Conservation (phyloP, 1,284 basidiomycete species). For the Nidula niveotomentosa region DNA sequence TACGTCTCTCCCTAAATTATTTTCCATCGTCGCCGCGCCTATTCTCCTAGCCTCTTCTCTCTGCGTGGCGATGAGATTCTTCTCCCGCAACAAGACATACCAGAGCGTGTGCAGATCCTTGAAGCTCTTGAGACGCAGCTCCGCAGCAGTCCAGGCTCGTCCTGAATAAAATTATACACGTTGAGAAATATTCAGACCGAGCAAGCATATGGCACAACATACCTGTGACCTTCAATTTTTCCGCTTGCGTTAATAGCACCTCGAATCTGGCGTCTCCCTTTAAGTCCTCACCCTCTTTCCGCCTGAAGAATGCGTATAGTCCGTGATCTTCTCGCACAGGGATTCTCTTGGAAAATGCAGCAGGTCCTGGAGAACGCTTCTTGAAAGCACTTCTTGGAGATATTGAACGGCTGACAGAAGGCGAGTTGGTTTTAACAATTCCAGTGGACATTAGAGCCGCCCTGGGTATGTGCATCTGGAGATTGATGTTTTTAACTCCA, state of each 20-base stretch:
- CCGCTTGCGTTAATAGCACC: conserved; percentile 42
- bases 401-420: too few relatives aligned
- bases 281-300: conserved; percentile 33
- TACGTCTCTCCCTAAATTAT: conserved; percentile 15
- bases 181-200: conserved; percentile 19
- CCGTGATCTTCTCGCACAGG: conserved; percentile 51
- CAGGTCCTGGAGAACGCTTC: background rate
- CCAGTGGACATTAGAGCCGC: too few relatives aligned
- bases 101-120: conserved; percentile 90
- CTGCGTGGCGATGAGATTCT: conserved; percentile 90
- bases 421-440: too few relatives aligned
- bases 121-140: conserved; percentile 89
- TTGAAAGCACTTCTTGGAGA: too few relatives aligned
- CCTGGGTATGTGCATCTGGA: too few relatives aligned
- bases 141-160: conserved; percentile 81
- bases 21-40: conserved; percentile 27
- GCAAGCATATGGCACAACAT: conserved; percentile 6
- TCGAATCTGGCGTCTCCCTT: conserved; percentile 44
- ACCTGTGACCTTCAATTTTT: conserved; percentile 35
- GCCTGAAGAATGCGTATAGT: conserved; percentile 74
- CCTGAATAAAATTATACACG: conserved; percentile 47
- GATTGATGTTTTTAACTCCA: too few relatives aligned
- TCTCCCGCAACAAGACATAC: conserved; percentile 87
- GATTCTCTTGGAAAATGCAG: background rate
- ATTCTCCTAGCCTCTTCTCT: conserved; percentile 71